Evolutionary conservation across 208 protist genomes (phyloP).

Genomic region (Leishmania amazonensis): DNA sequence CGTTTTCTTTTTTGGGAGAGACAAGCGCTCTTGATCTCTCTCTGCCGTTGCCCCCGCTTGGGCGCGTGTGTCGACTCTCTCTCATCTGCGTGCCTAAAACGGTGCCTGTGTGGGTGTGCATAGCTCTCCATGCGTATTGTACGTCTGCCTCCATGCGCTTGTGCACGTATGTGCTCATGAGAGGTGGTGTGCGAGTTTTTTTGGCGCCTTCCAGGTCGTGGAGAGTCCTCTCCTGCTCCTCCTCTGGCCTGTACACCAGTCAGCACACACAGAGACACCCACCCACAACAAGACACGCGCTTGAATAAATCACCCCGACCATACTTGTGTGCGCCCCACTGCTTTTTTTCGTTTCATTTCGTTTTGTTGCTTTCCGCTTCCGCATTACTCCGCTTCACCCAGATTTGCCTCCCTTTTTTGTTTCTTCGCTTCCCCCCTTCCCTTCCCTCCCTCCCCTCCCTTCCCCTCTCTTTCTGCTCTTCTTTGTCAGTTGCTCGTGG

Average conservation of each 20-base stretch:
- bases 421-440: neutral
- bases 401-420: no score
- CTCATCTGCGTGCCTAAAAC: no score
- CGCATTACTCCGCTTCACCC: neutral
- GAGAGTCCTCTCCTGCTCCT: neutral
- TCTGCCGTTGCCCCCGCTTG: no score
- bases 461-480: neutral
- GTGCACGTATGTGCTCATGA: no score
- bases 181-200: no score
- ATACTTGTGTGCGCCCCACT: neutral
- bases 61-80: no score
- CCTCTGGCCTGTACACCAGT: neutral
- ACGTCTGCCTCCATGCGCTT: no score
- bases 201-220: neutral
- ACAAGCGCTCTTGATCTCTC: no score
- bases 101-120: no score
- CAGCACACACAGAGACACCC: no score
- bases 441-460: neutral
- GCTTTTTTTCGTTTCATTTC: neutral
- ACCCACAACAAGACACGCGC: neutral
- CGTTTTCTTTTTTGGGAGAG: no score
- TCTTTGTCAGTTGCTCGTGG: neutral
- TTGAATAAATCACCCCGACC: neutral
- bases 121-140: no score
- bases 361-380: neutral